Evolutionary conservation across 768 basidiomycete species (phyloP), one percentile per base, ranked within the genome.

Genomic region (Polyporus arcularius): DNA sequence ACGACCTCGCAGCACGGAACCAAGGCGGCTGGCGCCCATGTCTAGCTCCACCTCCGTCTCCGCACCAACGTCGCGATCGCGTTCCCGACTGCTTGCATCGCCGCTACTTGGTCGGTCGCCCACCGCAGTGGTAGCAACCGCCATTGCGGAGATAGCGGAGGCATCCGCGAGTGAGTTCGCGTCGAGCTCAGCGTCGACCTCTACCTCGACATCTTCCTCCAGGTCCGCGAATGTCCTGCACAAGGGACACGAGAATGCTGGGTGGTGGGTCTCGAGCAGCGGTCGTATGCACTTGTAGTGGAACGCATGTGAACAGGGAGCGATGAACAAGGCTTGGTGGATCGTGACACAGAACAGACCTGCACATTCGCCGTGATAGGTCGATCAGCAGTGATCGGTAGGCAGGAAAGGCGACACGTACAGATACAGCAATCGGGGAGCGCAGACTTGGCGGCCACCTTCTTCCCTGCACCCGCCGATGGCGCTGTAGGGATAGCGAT

Each of bases 281-380:
- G 96, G 96, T 0, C 94, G 85, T 61, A 99, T 95, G 73, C 96
- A 98, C 75, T 98, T 98, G 84, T 92, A 94, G 77, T 95, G 93
- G 79, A 92, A 94, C 0, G 94, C 88, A 73, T 99, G 96, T 1
- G 93, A 95, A 75, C 96, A 99, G 0, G 96, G 96, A 31, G 96
- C 94, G 71, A 99, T 96, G 79, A 99, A 98, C 50, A 98, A 85
- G 0, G 94, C 91, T 75, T 99, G 96, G 63, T 89, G 92, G 72
- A 98, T 95, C 1, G 93, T 90, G 0, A 98, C 94, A 26, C 86
- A 78, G 78, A 96, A 99, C 30, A 90, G 75, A 72, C 85, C 84
- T 85, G 55, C 31, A 3, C 31, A 16, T 10, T 12, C 15, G 49
- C 9, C 26, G 26, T 5, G 26, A 35, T 4, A 38, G 50, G 40